A percentile compares a stretch with the other conserved stretches of the same genome.
These are phyloP conservation scores for Rhodofomes roseus DNA, from an alignment of 1,284 basidiomycete species.

Conservation along the genomic window DNA sequence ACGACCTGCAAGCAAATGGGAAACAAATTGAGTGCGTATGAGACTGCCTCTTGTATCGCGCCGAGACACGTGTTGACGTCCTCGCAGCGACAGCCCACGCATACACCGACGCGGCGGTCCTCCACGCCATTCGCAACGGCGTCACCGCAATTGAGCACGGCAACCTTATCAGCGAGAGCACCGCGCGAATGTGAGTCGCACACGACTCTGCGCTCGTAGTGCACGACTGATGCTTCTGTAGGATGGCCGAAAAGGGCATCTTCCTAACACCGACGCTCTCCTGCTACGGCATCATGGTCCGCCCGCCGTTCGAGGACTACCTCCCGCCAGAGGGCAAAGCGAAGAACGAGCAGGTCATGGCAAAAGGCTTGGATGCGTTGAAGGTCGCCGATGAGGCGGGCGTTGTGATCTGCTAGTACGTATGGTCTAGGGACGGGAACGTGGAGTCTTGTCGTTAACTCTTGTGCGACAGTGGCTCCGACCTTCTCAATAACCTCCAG, in stretches of 20 bases:
- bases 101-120: constrained; percentile 36
- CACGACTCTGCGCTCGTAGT: not conserved
- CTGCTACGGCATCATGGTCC: constrained; percentile 42
- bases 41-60: not conserved
- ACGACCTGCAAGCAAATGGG: constrained; percentile 43
- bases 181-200: constrained; percentile 22
- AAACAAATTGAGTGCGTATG: constrained; percentile 29
- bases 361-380: constrained; percentile 33
- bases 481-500: constrained; percentile 37
- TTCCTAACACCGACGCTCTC: constrained; percentile 43
- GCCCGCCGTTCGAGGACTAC: constrained; percentile 40
- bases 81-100: constrained; percentile 33
- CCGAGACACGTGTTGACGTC: not conserved
- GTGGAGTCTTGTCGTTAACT: not conserved
- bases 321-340: constrained; percentile 35
- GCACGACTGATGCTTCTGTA: constrained; percentile 3
- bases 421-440: not conserved
- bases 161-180: constrained; percentile 31
- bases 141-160: constrained; percentile 46
- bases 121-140: constrained; percentile 37
- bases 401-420: constrained; percentile 35
- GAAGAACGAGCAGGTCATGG: constrained; percentile 42
- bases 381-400: constrained; percentile 35
- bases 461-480: constrained; percentile 33
- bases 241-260: constrained; percentile 36